These are phyloP conservation scores for Haplographium delicatum DNA, from an alignment of 495 filamentous ascomycete species.

Conservation along the genomic window DNA sequence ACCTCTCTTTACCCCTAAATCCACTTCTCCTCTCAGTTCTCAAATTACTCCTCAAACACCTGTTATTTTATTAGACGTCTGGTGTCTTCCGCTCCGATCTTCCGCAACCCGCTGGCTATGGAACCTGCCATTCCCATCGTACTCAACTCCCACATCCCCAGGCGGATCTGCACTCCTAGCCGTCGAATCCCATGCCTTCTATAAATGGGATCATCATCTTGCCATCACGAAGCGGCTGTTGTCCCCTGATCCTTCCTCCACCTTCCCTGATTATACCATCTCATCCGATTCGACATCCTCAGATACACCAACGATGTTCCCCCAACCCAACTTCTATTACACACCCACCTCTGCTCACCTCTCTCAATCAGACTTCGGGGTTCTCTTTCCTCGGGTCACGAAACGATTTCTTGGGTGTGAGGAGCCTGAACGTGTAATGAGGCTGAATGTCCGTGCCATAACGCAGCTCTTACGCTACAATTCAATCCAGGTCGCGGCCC, in stretches of 20 bases:
- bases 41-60: conserved; percentile 61
- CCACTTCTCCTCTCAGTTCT: conserved; percentile 39
- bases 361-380: conserved; percentile 71
- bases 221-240: conserved; percentile 52
- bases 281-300: no score
- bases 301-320: conserved; percentile 7
- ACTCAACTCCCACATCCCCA: conserved; percentile 38
- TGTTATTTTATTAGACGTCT: conserved; percentile 64
- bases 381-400: conserved; percentile 66
- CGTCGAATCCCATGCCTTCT: conserved; percentile 65
- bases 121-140: conserved; percentile 60
- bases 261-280: conserved; percentile 23
- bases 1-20: conserved; percentile 45
- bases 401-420: conserved; percentile 51
- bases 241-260: conserved; percentile 40
- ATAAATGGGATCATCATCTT: conserved; percentile 63
- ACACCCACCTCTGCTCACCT: conserved; percentile 59
- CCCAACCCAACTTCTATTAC: conserved; percentile 56
- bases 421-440: conserved; percentile 55
- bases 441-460: conserved; percentile 58
- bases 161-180: conserved; percentile 50
- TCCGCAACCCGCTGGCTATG: conserved; percentile 50
- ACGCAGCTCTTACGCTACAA: conserved; percentile 53
- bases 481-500: conserved; percentile 46
- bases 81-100: conserved; percentile 62